phyloP scores from a whole-genome alignment of 2,329 filamentous ascomycete genomes.

The Beauveria sp. region DNA sequence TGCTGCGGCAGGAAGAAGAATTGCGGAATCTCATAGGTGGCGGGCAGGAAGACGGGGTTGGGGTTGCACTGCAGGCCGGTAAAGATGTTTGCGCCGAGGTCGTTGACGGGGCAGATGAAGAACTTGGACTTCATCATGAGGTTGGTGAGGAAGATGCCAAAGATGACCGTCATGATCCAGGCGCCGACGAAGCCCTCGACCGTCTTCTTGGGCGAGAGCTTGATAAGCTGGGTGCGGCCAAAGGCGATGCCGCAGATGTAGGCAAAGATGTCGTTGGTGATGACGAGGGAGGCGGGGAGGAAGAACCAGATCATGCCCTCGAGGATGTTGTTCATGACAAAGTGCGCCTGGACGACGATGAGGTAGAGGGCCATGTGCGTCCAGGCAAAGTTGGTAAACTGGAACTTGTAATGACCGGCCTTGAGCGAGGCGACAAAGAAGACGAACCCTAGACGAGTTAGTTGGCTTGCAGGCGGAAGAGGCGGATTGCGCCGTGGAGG shows the following conservation, averaged over 20 bases:
- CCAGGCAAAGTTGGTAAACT: constrained; percentile 99
- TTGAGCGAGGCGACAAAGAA: constrained; percentile 95
- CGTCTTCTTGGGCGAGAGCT: constrained; percentile 97
- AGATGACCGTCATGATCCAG: constrained; percentile 90
- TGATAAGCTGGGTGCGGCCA: constrained; percentile 92
- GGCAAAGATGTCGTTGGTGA: constrained; percentile 97
- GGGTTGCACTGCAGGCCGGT: constrained; percentile 82
- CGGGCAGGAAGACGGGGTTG: constrained; percentile 84
- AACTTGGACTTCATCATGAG: constrained; percentile 86
- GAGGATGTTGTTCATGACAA: constrained; percentile 99
- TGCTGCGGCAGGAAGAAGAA: constrained; percentile 62
- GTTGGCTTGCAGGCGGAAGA: constrained; percentile 14
- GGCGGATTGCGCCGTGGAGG: background rate
- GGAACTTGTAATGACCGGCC: constrained; percentile 94
- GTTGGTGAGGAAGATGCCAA: constrained; percentile 74
- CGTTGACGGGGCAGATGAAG: constrained; percentile 96
- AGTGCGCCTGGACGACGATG: constrained; percentile 95
- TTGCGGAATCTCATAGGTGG: constrained; percentile 63
- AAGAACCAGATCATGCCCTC: constrained; percentile 99
- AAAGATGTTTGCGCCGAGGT: constrained; percentile 88
- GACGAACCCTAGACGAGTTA: constrained; percentile 66
- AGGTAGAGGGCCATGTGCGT: constrained; percentile 98
- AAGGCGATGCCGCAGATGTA: constrained; percentile 98
- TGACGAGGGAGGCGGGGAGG: constrained; percentile 86
- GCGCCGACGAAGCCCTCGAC: constrained; percentile 95